A percentile compares a stretch with the other conserved stretches of the same genome.
Conservation (phyloP, 179 eudicot genomes). For the Monotropa hypopitys region DNA sequence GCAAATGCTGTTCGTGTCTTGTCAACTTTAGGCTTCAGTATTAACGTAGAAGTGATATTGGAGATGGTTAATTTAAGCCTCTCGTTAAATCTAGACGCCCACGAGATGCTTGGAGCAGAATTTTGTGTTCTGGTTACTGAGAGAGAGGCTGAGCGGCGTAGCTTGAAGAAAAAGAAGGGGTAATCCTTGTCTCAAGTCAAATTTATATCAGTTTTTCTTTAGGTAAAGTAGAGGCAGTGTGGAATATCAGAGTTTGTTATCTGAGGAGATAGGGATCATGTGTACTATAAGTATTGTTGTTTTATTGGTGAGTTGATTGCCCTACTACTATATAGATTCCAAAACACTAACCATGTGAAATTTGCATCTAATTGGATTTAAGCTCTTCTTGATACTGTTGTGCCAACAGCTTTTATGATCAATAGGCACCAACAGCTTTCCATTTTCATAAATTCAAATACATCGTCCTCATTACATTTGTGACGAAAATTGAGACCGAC, state of each 20-base stretch:
- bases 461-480: no score
- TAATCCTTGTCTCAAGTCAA: background rate
- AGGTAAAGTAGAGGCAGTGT: background rate
- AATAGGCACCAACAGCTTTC: background rate
- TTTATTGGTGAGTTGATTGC: background rate
- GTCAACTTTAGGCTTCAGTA: conserved; percentile 50
- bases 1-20: conserved; percentile 77
- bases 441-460: no score
- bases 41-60: conserved; percentile 48
- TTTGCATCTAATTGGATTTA: background rate
- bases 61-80: conserved; percentile 44
- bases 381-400: background rate
- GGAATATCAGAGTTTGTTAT: background rate
- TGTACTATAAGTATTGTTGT: background rate
- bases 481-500: no score
- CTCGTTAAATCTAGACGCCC: conserved; percentile 38
- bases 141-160: conserved; percentile 59
- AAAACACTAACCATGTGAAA: background rate
- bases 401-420: background rate
- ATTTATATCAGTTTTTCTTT: background rate
- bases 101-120: conserved; percentile 90
- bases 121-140: conserved; percentile 74
- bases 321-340: background rate
- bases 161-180: conserved; percentile 29
- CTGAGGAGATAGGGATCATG: background rate